Evolutionary conservation across 306 rosid species (phyloP).

Genomic region (Vicia faba): DNA sequence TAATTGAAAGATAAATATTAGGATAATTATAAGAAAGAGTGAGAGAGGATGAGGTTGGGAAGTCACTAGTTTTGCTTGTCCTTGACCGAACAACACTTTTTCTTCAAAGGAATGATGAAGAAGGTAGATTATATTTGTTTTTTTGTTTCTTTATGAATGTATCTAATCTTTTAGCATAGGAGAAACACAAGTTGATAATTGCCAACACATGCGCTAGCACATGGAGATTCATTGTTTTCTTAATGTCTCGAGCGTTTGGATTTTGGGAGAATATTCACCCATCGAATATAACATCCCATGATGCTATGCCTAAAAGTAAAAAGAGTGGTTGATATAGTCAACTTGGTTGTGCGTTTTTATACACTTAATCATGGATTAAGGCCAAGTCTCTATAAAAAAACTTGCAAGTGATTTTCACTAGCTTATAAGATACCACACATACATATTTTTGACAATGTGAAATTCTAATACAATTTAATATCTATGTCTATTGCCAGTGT

Average conservation of each 20-base stretch:
- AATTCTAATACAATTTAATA: too few relatives aligned
- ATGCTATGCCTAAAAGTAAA: background rate
- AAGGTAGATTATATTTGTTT: slow-evolving; percentile 27
- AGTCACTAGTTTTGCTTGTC: slow-evolving; percentile 35
- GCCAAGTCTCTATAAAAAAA: too few relatives aligned
- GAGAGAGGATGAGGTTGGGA: slow-evolving; percentile 32
- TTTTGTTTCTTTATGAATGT: slow-evolving; percentile 17
- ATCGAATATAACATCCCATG: slow-evolving; percentile 38
- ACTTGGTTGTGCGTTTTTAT: too few relatives aligned
- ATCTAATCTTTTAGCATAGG: slow-evolving; percentile 24
- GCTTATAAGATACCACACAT: too few relatives aligned
- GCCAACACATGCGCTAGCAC: slow-evolving; percentile 44
- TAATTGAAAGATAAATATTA: slow-evolving; percentile 26
- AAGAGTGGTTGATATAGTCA: background rate
- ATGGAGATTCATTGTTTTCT: slow-evolving; percentile 39
- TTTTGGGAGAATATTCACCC: slow-evolving; percentile 22
- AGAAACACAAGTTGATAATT: slow-evolving; percentile 34
- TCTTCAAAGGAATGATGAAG: slow-evolving; percentile 33
- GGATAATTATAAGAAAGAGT: slow-evolving; percentile 4
- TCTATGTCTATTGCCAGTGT: too few relatives aligned
- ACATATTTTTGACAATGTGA: too few relatives aligned
- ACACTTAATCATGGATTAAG: too few relatives aligned
- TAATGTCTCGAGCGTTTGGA: slow-evolving; percentile 38
- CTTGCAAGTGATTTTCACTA: too few relatives aligned
- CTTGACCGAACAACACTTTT: slow-evolving; percentile 34